Conservation (phyloP, 768 basidiomycete species). For the Tulasnella sp. region DNA sequence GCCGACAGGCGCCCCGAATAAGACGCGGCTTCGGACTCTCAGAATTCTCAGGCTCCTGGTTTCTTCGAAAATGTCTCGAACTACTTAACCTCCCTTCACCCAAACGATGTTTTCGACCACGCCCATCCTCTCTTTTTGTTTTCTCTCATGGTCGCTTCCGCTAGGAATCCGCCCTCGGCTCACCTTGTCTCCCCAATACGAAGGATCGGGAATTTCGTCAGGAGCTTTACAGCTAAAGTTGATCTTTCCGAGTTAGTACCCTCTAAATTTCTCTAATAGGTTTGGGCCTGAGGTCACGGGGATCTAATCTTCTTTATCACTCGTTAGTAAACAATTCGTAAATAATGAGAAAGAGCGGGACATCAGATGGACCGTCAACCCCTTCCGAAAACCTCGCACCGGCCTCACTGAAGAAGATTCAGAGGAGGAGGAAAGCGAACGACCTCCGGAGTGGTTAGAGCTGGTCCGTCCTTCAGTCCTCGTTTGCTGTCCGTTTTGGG, state of each 20-base stretch:
- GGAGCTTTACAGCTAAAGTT: background rate
- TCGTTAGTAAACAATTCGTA: background rate
- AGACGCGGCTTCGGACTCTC: no score
- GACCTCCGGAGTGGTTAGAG: slow-evolving; percentile 8
- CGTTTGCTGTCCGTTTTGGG: no score
- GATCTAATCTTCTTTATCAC: background rate
- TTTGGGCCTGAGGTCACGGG: background rate
- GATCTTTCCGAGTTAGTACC: background rate
- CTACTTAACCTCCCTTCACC: no score
- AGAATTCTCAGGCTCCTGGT: no score
- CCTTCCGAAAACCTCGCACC: background rate
- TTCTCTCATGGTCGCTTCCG: background rate
- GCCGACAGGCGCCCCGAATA: no score
- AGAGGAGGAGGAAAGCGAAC: background rate
- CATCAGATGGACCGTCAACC: background rate
- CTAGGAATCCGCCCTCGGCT: background rate
- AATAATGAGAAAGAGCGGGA: background rate
- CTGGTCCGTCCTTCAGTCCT: background rate
- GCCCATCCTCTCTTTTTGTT: background rate
- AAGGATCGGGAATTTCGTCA: background rate
- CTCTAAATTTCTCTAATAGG: background rate
- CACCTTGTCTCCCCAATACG: background rate
- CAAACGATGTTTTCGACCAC: no score
- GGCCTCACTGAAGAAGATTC: background rate
- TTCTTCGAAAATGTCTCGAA: no score